Percentiles rank a stretch among this genome's conserved stretches.
Conservation (phyloP, 495 filamentous ascomycete species). For the Penicillium pulvis region DNA sequence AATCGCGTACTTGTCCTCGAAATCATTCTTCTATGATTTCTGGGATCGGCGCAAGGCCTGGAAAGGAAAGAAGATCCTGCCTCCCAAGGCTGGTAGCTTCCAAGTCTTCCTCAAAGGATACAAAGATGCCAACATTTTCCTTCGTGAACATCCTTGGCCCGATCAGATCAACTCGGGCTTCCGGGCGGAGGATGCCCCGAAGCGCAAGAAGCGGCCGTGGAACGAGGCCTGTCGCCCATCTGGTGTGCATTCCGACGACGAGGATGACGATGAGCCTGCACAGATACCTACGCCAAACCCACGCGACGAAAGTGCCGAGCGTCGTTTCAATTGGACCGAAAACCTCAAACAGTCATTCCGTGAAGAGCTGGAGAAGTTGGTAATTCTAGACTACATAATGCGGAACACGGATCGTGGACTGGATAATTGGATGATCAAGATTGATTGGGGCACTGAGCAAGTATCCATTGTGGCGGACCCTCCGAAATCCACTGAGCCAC, state of each 20-base stretch:
- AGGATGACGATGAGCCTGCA: slow-evolving; percentile 67
- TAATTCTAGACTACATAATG: slow-evolving; percentile 99
- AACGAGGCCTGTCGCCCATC: slow-evolving; percentile 82
- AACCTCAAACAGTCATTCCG: slow-evolving; percentile 86
- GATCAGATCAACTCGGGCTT: slow-evolving; percentile 83
- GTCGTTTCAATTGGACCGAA: slow-evolving; percentile 84
- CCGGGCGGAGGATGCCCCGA: slow-evolving; percentile 67
- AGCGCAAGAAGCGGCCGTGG: slow-evolving; percentile 77
- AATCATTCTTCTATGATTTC: slow-evolving; percentile 96
- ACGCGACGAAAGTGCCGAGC: slow-evolving; percentile 50
- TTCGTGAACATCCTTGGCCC: slow-evolving; percentile 97
- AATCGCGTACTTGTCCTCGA: slow-evolving; percentile 90
- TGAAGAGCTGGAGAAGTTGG: slow-evolving; percentile 94
- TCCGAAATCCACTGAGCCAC: slow-evolving; percentile 60
- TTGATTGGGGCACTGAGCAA: slow-evolving; percentile 79
- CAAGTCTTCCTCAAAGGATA: slow-evolving; percentile 96
- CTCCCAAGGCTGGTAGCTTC: slow-evolving; percentile 91
- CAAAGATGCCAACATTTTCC: slow-evolving; percentile 94
- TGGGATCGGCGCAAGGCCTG: slow-evolving; percentile 92
- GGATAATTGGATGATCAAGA: slow-evolving; percentile 99
- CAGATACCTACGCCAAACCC: slow-evolving; percentile 44
- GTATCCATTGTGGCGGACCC: slow-evolving; percentile 86
- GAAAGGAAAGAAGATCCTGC: slow-evolving; percentile 82
- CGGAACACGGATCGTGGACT: slow-evolving; percentile 95
- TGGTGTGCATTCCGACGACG: slow-evolving; percentile 64